These are phyloP conservation scores for Candida gorgasii DNA, from an alignment of 805 yeast species.

Conservation along the genomic window DNA sequence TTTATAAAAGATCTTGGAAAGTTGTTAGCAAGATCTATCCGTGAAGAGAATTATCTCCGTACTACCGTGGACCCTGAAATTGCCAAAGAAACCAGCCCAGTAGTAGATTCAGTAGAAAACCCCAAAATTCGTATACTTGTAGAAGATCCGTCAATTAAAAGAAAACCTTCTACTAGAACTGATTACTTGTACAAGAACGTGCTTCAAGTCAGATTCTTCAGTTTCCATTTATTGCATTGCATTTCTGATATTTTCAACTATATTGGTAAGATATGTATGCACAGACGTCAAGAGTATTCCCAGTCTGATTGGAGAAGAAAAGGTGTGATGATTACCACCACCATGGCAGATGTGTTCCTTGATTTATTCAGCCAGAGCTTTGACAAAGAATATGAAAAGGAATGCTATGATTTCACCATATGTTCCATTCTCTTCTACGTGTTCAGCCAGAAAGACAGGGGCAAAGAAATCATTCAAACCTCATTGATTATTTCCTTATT, in stretches of 20 bases:
- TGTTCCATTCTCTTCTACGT: conserved; percentile 42
- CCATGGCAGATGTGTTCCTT: conserved; percentile 27
- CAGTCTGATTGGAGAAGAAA: conserved; percentile 35
- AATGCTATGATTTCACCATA: conserved; percentile 35
- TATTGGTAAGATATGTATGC: conserved; percentile 46
- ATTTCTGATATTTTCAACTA: conserved; percentile 44
- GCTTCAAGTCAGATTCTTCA: conserved; percentile 53
- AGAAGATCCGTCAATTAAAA: conserved; percentile 33
- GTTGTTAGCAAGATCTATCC: conserved; percentile 50
- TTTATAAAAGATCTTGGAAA: conserved; percentile 43
- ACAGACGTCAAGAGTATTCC: conserved; percentile 47
- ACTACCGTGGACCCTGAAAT: conserved; percentile 48
- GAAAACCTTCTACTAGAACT: conserved; percentile 39
- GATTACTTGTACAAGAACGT: conserved; percentile 60
- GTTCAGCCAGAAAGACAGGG: conserved; percentile 24
- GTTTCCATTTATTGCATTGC: conserved; percentile 49
- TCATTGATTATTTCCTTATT: conserved; percentile 49
- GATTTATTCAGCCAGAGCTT: conserved; percentile 24
- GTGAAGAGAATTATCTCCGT: conserved; percentile 60
- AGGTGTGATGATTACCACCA: conserved; percentile 43
- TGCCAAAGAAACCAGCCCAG: conserved; percentile 44
- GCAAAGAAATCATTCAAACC: conserved; percentile 31
- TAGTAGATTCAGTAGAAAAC: conserved; percentile 26
- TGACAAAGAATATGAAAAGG: conserved; percentile 17
- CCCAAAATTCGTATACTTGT: conserved; percentile 47